phyloP scores from a whole-genome alignment of 352 stramenopile species.

The Pythium dissimile region DNA sequence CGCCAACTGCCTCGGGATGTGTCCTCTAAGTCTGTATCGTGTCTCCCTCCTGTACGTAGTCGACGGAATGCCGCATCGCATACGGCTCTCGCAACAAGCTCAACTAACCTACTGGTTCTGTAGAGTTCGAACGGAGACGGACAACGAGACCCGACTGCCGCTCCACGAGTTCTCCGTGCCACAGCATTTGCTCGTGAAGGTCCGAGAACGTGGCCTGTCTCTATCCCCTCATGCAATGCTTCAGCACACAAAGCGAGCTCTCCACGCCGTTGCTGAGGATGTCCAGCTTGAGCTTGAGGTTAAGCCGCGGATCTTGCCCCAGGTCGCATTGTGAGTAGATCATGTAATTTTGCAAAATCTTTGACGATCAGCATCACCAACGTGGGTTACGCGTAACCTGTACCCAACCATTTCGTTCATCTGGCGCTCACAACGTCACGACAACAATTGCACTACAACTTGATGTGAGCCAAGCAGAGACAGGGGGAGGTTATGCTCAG shows the following conservation, averaged over 20 bases:
- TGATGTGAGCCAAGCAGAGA: too few species aligned
- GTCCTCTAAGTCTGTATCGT: conserved; percentile 38
- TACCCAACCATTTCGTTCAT: background rate
- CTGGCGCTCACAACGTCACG: background rate
- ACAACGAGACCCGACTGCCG: conserved; percentile 14
- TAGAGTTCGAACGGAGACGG: background rate
- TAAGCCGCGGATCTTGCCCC: conserved; percentile 20
- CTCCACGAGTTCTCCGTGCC: conserved; percentile 59
- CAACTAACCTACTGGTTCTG: background rate
- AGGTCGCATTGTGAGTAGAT: conserved; percentile 32
- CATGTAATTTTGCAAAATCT: background rate
- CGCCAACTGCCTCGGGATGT: conserved; percentile 53
- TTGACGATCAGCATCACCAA: background rate
- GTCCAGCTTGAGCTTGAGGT: conserved; percentile 18
- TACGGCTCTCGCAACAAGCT: background rate
- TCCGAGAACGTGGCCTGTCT: too few species aligned
- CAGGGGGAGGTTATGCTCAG: too few species aligned
- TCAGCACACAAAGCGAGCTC: background rate
- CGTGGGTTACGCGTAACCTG: background rate
- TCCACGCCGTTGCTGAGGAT: background rate
- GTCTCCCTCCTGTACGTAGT: conserved; percentile 18
- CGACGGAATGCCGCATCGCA: background rate
- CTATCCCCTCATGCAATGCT: background rate
- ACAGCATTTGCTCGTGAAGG: too few species aligned
- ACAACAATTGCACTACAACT: background rate